Percentiles rank a stretch among this genome's conserved stretches.
These are phyloP conservation scores for Nannochloropsis gaditana DNA, from an alignment of 108 stramenopile genomes.

Conservation along the genomic window DNA sequence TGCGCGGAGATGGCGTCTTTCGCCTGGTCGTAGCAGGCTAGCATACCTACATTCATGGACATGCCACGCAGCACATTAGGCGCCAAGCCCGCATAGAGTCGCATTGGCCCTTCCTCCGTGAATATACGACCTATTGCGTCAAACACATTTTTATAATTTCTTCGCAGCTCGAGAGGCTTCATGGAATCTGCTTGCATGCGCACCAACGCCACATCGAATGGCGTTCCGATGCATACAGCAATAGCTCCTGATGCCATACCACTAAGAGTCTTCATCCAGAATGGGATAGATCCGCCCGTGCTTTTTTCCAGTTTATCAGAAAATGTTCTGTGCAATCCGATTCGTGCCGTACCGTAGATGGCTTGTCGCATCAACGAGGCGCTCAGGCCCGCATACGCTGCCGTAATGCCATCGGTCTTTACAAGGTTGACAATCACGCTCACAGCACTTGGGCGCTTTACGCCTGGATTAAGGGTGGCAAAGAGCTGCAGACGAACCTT, in stretches of 20 bases:
- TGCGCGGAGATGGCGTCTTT: constrained; percentile 60
- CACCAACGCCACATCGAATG: constrained; percentile 87
- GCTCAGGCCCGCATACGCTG: constrained; percentile 83
- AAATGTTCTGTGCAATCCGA: constrained; percentile 92
- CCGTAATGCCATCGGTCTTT: constrained; percentile 63
- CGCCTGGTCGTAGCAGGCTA: constrained; percentile 98
- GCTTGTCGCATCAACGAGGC: constrained; percentile 93
- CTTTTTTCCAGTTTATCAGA: constrained; percentile 66
- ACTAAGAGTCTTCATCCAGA: constrained; percentile 72
- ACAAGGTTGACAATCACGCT: constrained; percentile 69
- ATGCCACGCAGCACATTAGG: constrained; percentile 95
- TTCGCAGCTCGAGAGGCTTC: constrained; percentile 73
- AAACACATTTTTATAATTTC: constrained; percentile 97
- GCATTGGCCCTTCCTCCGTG: constrained; percentile 82
- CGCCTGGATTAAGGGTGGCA: constrained; percentile 83
- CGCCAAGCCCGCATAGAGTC: constrained; percentile 83
- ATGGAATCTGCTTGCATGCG: constrained; percentile 90
- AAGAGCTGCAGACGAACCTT: constrained; percentile 83
- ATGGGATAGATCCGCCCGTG: constrained; percentile 73
- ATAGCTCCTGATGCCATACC: constrained; percentile 90
- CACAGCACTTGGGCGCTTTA: constrained; percentile 66
- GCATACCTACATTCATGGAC: constrained; percentile 98
- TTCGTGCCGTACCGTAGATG: constrained; percentile 97
- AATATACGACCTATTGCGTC: constrained; percentile 81
- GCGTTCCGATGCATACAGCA: constrained; percentile 94